Evolutionary conservation across 2,329 filamentous ascomycete species (phyloP).

Genomic region (Colletotrichum graminicola): DNA sequence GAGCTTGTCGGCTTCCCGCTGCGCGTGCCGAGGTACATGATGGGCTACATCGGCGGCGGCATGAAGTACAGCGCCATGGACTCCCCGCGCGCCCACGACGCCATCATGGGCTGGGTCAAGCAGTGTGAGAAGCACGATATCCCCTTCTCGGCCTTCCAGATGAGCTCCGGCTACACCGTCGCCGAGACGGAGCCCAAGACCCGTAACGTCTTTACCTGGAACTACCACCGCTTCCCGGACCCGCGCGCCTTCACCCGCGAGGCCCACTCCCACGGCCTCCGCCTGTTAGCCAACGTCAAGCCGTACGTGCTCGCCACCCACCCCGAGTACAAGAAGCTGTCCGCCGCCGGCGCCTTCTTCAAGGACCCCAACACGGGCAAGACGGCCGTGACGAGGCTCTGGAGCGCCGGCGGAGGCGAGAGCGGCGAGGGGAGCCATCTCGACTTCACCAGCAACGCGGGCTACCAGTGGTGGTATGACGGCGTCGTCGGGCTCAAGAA

Average conservation of each 20-base stretch:
- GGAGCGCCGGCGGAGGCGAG: constrained; percentile 79
- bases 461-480: constrained; percentile 79
- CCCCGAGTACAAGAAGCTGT: constrained; percentile 73
- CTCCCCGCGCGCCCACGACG: constrained; percentile 66
- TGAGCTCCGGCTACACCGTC: constrained; percentile 80
- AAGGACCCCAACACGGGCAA: constrained; percentile 65
- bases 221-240: constrained; percentile 76
- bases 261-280: constrained; percentile 74
- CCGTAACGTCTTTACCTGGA: constrained; percentile 80
- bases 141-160: constrained; percentile 78
- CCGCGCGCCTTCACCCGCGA: constrained; percentile 72
- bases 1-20: constrained; percentile 76
- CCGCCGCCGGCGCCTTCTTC: constrained; percentile 72
- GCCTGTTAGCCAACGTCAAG: constrained; percentile 79
- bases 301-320: constrained; percentile 77
- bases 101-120: constrained; percentile 69
- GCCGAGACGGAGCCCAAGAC: constrained; percentile 76
- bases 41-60: constrained; percentile 78
- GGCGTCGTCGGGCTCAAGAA: constrained; percentile 72
- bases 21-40: constrained; percentile 78
- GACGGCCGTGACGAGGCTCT: constrained; percentile 72
- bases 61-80: constrained; percentile 67
- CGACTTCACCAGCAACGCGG: constrained; percentile 77
- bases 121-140: constrained; percentile 75
- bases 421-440: constrained; percentile 78